Percentiles rank a stretch among this genome's conserved stretches.
Conservation (phyloP, 495 filamentous ascomycete genomes). For the Penicillium soppii region DNA sequence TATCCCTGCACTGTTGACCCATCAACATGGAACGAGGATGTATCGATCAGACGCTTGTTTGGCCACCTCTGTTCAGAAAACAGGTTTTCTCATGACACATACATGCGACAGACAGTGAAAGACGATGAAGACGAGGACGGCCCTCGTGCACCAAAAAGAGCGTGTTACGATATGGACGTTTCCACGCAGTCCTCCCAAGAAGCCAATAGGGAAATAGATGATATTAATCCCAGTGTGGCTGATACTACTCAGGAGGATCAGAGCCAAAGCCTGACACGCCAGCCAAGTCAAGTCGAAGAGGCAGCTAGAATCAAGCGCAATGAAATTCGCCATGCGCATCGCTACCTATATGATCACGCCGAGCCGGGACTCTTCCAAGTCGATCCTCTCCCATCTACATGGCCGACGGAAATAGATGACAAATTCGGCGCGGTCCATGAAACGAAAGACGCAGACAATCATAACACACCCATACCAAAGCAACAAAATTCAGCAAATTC, state of each 20-base stretch:
- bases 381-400: conserved; percentile 33
- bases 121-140: conserved; percentile 18
- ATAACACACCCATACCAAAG: not conserved
- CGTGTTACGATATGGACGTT: conserved; percentile 20
- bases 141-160: conserved; percentile 24
- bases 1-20: conserved; percentile 80
- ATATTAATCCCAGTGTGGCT: conserved; percentile 1
- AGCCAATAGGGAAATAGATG: conserved; percentile 9
- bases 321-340: conserved; percentile 28
- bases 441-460: not conserved
- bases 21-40: conserved; percentile 56
- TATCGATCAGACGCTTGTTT: conserved; percentile 67
- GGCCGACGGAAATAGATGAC: conserved; percentile 19
- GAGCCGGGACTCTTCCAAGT: conserved; percentile 22
- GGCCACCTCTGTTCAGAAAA: conserved; percentile 63
- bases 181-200: conserved; percentile 21
- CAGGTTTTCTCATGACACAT: conserved; percentile 63
- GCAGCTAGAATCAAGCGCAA: conserved; percentile 19
- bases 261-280: not conserved
- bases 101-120: conserved; percentile 49
- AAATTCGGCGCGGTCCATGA: not conserved
- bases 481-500: not conserved
- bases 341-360: conserved; percentile 23
- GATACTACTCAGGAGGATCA: conserved; percentile 1
- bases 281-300: not conserved